These are phyloP conservation scores for Globisporangium paddicum DNA, from an alignment of 352 stramenopile species.

Conservation along the genomic window DNA sequence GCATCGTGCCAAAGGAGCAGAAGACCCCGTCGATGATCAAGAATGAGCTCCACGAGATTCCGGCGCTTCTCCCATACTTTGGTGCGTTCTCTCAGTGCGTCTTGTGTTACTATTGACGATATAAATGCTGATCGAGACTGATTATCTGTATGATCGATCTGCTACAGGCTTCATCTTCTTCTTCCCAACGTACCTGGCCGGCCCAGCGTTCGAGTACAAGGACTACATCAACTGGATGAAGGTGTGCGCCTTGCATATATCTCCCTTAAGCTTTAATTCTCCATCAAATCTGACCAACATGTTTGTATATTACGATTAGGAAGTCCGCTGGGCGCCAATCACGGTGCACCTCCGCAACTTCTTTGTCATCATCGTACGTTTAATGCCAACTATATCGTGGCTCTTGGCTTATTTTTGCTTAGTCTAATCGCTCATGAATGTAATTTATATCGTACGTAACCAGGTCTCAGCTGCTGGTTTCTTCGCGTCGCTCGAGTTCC, in stretches of 20 bases:
- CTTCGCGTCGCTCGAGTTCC: constrained; percentile 66
- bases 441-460: too few relatives aligned
- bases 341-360: constrained; percentile 68
- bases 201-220: constrained; percentile 81
- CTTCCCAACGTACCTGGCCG: constrained; percentile 83
- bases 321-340: constrained; percentile 57
- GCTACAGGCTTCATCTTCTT: constrained; percentile 82
- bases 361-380: constrained; percentile 62
- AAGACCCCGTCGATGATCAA: constrained; percentile 69
- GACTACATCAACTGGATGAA: constrained; percentile 83
- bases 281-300: too few relatives aligned
- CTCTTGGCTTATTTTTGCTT: too few relatives aligned
- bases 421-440: too few relatives aligned
- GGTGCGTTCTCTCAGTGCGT: constrained; percentile 23
- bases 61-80: constrained; percentile 66
- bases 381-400: background rate
- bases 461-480: constrained; percentile 69
- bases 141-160: background rate
- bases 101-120: background rate
- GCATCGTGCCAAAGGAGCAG: constrained; percentile 58
- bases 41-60: constrained; percentile 63
- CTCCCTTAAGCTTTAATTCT: too few relatives aligned
- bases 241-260: constrained; percentile 15
- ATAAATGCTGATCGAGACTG: background rate
- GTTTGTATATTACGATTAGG: constrained; percentile 15